Base-by-base conservation (phyloP, 139 green algal genomes). In the Micractinium sp. region DNA sequence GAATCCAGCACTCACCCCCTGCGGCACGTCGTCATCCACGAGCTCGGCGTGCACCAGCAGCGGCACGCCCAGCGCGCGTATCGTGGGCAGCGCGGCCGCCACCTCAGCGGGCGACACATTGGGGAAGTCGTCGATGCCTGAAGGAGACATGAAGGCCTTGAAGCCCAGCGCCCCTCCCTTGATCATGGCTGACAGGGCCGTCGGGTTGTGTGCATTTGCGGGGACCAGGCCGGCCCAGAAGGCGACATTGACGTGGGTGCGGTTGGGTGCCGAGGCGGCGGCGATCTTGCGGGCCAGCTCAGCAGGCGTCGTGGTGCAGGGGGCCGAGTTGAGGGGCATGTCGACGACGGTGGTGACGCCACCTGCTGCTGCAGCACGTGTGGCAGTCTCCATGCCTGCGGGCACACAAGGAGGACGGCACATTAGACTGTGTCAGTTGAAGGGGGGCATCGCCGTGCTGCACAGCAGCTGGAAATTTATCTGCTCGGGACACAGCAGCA, bases 181-280 rank as follows among this genome's bases (percentile, higher is more conserved):
- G 73, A 97, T 39, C 89, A 99, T 91, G 7, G 78, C 91, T 16
- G 87, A 82, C 56, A 99, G 92, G 35, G 90, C 78, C 0, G 69
- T 53, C 33, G 90, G 80, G 38, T 97, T 86, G 87, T 76, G 63
- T 0, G 97, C 97, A 86, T 99, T 99, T 0, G 93, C 93, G 0
- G 97, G 97, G 0, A 97, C 95, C 53, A 99, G 90, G 18, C 98
- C 98, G 0, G 92, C 98, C 98, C 98, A 99, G 69, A 98, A 94
- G 2, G 88, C 98, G 69, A 98, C 90, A 81, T 98, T 92, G 7
- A 98, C 95, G 27, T 87, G 82, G 0, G 94, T 79, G 90, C 96
- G 97, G 66, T 85, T 73, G 41, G 88, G 23, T 38, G 82, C 38
- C 2, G 38, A 23, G 91, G 94, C 90, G 91, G 81, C 33, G 88